These are phyloP conservation scores for Pichia norvegensis DNA, from an alignment of 1,139 yeast genomes.

Conservation along the genomic window DNA sequence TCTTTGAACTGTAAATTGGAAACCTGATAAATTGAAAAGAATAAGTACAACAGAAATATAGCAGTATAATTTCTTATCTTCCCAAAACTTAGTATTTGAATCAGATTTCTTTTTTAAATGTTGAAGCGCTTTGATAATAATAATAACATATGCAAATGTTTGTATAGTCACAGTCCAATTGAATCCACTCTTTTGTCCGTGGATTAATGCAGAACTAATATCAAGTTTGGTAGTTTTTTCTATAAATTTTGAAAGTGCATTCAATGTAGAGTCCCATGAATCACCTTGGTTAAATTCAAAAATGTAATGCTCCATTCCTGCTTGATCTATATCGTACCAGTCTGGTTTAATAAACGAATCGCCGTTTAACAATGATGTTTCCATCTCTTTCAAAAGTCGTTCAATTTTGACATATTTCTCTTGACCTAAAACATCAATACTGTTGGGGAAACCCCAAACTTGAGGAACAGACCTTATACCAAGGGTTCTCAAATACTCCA, in stretches of 20 bases:
- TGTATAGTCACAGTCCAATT: conserved; percentile 9
- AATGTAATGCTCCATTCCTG: conserved; percentile 18
- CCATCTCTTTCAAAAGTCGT: conserved; percentile 29
- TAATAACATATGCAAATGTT: conserved; percentile 6
- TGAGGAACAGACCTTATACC: conserved; percentile 50
- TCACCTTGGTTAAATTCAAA: conserved; percentile 14
- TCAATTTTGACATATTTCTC: conserved; percentile 7
- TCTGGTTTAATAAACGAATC: conserved; percentile 6
- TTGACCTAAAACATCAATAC: conserved; percentile 20
- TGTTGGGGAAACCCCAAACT: conserved; percentile 50
- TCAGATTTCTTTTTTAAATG: conserved; percentile 1
- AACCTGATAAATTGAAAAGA: conserved; percentile 48
- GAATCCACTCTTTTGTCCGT: neutral
- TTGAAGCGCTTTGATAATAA: conserved; percentile 9
- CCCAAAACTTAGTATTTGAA: conserved; percentile 4
- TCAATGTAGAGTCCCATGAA: conserved; percentile 10
- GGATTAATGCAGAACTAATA: conserved; percentile 5
- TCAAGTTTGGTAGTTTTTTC: conserved; percentile 6
- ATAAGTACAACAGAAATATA: conserved; percentile 36
- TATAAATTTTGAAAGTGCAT: conserved; percentile 10
- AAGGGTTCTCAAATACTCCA: conserved; percentile 35
- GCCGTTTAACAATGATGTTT: conserved; percentile 19
- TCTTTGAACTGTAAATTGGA: conserved; percentile 52
- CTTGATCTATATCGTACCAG: conserved; percentile 10
- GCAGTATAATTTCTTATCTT: conserved; percentile 23